Conservation (phyloP, 345 rosid genomes). For the Eucalyptus cloeziana region DNA sequence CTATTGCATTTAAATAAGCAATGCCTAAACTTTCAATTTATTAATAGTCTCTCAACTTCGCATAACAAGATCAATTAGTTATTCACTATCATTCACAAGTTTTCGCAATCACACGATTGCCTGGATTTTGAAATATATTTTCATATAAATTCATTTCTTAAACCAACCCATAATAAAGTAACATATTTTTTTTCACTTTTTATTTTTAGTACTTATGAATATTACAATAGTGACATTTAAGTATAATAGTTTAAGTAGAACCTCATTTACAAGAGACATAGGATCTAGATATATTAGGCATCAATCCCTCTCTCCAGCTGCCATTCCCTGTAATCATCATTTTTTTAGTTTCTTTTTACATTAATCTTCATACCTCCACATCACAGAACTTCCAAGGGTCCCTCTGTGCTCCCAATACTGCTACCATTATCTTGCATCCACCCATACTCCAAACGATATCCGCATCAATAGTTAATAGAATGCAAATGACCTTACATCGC, state of each 20-base stretch:
- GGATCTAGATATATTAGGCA: neutral
- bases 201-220: neutral
- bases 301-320: no score
- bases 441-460: neutral
- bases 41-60: neutral
- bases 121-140: neutral
- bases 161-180: neutral
- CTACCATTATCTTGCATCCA: neutral
- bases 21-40: neutral
- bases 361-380: neutral
- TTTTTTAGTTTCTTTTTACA: no score
- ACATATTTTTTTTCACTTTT: neutral
- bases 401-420: neutral
- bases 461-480: neutral
- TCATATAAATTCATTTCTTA: neutral
- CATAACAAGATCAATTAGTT: neutral
- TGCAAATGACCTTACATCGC: no score
- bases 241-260: neutral
- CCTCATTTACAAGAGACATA: neutral
- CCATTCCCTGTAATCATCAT: no score
- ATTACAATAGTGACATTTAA: neutral
- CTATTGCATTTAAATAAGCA: neutral
- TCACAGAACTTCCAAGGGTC: neutral
- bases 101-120: neutral
- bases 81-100: neutral